A percentile compares a stretch with the other conserved stretches of the same genome.
Conservation (phyloP, 1,284 basidiomycete genomes). For the Somion occarium region DNA sequence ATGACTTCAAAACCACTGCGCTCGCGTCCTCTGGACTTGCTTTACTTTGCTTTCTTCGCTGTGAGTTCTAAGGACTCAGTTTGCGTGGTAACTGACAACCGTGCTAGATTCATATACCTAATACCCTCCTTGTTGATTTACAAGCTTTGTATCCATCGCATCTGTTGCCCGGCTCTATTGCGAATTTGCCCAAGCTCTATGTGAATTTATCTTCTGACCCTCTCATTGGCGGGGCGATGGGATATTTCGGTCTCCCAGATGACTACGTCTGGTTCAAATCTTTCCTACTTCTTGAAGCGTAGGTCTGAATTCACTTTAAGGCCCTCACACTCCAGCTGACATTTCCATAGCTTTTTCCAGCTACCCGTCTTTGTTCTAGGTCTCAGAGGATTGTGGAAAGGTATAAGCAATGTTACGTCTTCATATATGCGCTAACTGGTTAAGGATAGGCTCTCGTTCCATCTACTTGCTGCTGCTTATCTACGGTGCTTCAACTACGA, state of each 20-base stretch:
- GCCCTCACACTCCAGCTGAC: not conserved
- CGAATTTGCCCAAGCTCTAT: slow-evolving; percentile 41
- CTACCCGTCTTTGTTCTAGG: slow-evolving; percentile 73
- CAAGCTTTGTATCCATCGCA: slow-evolving; percentile 59
- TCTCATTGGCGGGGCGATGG: slow-evolving; percentile 49
- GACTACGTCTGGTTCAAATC: slow-evolving; percentile 62
- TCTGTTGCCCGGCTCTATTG: slow-evolving; percentile 42
- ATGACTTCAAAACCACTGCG: slow-evolving; percentile 36
- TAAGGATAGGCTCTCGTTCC: slow-evolving; percentile 16
- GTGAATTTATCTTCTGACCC: slow-evolving; percentile 56
- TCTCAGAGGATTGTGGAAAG: slow-evolving; percentile 58
- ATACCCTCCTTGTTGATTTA: slow-evolving; percentile 62
- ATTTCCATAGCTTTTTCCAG: slow-evolving; percentile 56
- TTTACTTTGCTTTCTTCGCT: slow-evolving; percentile 62
- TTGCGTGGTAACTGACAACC: too few species aligned
- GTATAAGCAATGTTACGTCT: slow-evolving; percentile 31
- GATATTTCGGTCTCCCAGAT: slow-evolving; percentile 33
- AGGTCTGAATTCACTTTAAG: slow-evolving; percentile 10
- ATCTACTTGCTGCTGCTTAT: slow-evolving; percentile 55
- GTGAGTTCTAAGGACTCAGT: slow-evolving; percentile 31
- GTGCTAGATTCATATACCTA: slow-evolving; percentile 63
- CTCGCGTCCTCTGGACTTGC: slow-evolving; percentile 53
- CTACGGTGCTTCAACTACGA: slow-evolving; percentile 76
- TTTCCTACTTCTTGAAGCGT: slow-evolving; percentile 57
- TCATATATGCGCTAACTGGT: not conserved